Evolutionary conservation across 805 yeast species (phyloP), one percentile per base, ranked within the genome.

Genomic region (Cyberlindnera saturnus): DNA sequence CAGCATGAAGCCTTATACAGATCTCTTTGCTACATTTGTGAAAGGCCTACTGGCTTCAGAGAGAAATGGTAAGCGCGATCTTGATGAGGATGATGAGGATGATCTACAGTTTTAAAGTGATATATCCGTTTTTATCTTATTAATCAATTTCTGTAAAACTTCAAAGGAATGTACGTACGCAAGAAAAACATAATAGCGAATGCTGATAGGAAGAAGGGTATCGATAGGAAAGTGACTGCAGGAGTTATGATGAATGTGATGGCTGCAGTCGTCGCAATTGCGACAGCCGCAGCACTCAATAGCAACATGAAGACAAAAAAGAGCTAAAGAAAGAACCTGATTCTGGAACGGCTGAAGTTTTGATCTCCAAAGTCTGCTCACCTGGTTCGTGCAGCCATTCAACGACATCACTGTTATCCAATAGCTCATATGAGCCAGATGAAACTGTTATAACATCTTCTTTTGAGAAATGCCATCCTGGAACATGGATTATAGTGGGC

Each of bases 341-440:
- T 36, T 39, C 11, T 29, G 33, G 19, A 15, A 36, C 23, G 37
- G 30, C 40, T 43, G 30, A 29, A 32, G 47, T 42, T 15, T 43
- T 43, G 16, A 69, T 54, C 17, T 47, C 50, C 3, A 71, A 57
- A 20, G 48, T 52, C 46, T 71, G 76, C 28, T 48, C 43, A 2
- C 77, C 77, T 2, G 57, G 43, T 3, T 63, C 73, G 56, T 86
- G 93, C 54, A 70, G 70, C 96, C 96, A 88, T 52, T 76, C 81
- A 35, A 88, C 59, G 29, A 76, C 63, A 17, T 65, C 59, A 3
- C 67, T 60, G 14, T 36, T 41, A 8, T 70, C 67, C 53, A 80
- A 76, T 50, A 73, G 73, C 38, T 69, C 67, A 52, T 81, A 75
- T 11, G 61, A 57, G 0, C 95, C 95, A 1, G 79, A 65, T 4